Evolutionary conservation across 345 rosid species (phyloP), one percentile per base, ranked within the genome.

Genomic region (Syzygium oleosum): DNA sequence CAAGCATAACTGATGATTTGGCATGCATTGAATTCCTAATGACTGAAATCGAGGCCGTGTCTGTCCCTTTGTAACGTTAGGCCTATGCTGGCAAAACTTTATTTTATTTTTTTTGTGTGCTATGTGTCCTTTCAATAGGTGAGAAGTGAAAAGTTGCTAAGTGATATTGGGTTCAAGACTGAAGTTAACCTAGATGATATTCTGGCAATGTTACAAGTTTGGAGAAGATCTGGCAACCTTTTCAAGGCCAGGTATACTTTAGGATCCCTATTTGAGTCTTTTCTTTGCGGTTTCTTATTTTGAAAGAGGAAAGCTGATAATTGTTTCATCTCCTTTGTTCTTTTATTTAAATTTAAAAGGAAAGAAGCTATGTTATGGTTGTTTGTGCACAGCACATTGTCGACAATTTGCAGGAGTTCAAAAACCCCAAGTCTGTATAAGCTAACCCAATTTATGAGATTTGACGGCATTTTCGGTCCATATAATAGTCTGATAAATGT

Each of bases 151-250:
- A 89, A 89, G 80, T 78, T 92, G 58, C 38, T 89, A 84, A 61
- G 85, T 83, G 91, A 90, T 85, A 85, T 92, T 89, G 94, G 94
- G 87, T 86, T 92, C 73, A 91, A 91, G 91, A 88, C 93, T 49
- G 84, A 84, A 87, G 94, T 91, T 84, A 68, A 80, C 58, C 90
- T 90, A 6, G 54, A 88, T 87, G 94, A 92, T 91, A 92, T 89
- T 63, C 84, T 91, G 41, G 87, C 88, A 56, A 87, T 90, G 55
- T 58, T 91, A 29, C 83, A 63, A 84, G 49, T 85, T 52, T 92
- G 93, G 94, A 80, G 87, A 63, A 84, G 85, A 53, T 91, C 91
- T 83, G 85, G 88, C 55, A 85, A 63, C 61, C 85, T 91, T 88
- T 91, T 92, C 79, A 86, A 87, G 55, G 90, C 92, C 61, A 92